Conservation (phyloP, 331 rosid species). For the Cydonia oblonga region DNA sequence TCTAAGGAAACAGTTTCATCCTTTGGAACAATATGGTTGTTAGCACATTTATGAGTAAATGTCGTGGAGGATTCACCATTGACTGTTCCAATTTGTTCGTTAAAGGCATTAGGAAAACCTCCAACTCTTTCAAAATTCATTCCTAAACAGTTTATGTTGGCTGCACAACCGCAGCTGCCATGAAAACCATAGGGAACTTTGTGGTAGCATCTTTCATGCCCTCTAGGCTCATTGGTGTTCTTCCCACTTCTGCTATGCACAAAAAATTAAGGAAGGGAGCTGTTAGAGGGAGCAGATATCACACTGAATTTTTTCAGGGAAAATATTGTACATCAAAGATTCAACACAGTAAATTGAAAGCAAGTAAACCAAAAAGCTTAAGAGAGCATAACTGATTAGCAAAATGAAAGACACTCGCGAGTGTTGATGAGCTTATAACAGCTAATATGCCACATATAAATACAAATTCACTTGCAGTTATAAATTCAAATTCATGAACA, state of each 20-base stretch:
- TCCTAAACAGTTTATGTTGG: slow-evolving; percentile 13
- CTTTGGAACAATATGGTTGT: slow-evolving; percentile 16
- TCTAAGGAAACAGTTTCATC: slow-evolving; percentile 12
- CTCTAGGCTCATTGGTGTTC: slow-evolving; percentile 18
- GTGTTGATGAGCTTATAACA: background rate
- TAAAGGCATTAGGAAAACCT: slow-evolving; percentile 7
- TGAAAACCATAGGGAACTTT: slow-evolving; percentile 18
- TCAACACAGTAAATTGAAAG: background rate
- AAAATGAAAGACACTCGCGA: background rate
- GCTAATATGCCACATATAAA: background rate
- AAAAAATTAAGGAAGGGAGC: slow-evolving; percentile 12
- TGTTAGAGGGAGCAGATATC: background rate
- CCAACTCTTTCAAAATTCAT: slow-evolving; percentile 28
- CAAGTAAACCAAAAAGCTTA: background rate
- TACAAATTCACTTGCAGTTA: background rate
- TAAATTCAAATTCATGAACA: background rate
- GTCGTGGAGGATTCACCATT: slow-evolving; percentile 22
- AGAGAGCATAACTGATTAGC: background rate
- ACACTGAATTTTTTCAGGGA: background rate
- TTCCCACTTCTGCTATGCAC: slow-evolving; percentile 30
- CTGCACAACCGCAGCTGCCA: slow-evolving; percentile 16
- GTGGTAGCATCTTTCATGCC: slow-evolving; percentile 24
- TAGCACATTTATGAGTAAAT: slow-evolving; percentile 19
- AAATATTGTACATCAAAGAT: background rate
- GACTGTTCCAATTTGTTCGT: slow-evolving; percentile 15